phyloP scores from a whole-genome alignment of 371 early-diverging fungal genomes.

The Mucor racemosus region DNA sequence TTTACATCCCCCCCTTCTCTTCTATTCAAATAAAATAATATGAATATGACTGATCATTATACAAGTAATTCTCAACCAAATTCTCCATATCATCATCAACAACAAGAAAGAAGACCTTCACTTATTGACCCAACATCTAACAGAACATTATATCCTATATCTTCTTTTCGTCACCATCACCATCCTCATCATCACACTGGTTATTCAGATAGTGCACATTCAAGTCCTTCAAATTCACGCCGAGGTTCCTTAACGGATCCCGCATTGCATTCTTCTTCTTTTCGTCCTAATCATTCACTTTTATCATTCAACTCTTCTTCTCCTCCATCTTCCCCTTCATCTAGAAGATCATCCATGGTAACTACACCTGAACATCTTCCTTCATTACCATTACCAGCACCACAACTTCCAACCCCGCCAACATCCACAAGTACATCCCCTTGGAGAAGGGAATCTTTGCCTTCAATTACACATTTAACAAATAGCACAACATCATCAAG shows the following conservation, averaged over 20 bases:
- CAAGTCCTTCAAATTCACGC: conserved; percentile 35
- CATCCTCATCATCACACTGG: conserved; percentile 20
- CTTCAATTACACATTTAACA: conserved; percentile 45
- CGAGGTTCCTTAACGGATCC: conserved; percentile 42
- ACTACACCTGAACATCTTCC: conserved; percentile 19
- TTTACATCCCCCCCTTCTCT: not conserved
- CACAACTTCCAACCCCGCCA: conserved; percentile 21
- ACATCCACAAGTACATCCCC: conserved; percentile 6
- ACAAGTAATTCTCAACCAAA: not conserved
- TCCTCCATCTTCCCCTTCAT: conserved; percentile 40
- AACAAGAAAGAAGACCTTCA: conserved; percentile 20
- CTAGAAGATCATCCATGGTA: conserved; percentile 32
- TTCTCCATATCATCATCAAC: not conserved
- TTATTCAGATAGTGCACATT: conserved; percentile 10
- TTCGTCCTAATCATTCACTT: conserved; percentile 14
- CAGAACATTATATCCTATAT: conserved; percentile 32
- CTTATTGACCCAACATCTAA: conserved; percentile 19
- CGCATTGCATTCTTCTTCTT: conserved; percentile 30
- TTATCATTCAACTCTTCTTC: conserved; percentile 24
- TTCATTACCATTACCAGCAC: not conserved
- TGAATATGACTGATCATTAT: not conserved
- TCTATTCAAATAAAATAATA: not conserved
- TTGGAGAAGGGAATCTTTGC: conserved; percentile 47
- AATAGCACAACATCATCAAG: conserved; percentile 19
- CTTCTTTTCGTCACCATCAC: conserved; percentile 11